Evolutionary conservation across 352 stramenopile genomes (phyloP), one percentile per base, ranked within the genome.

Genomic region (Phytophthora aleatoria): DNA sequence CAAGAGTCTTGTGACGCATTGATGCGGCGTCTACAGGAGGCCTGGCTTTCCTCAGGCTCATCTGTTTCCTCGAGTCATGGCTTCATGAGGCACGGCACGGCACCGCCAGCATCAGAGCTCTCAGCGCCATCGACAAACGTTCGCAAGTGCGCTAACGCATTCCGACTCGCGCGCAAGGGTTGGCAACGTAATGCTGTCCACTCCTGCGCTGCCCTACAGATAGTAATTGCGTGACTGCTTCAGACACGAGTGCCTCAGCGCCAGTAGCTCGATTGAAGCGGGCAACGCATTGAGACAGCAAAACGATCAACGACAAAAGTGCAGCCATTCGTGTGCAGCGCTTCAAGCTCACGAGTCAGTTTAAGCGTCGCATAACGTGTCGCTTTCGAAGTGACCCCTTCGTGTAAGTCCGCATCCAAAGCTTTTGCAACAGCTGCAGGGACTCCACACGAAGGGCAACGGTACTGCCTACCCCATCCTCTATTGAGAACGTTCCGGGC

Each of bases 281-380:
- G 5, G 27, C 35, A 36, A 31, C 15, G 6, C 16, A 45, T 61
- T 54, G 54, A 47, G 54, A 61, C 54, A 61, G 10, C 35, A 4
- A 31, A 50, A 44, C 54, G 54, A 59, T 20, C 28, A 48, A 53
- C 48, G 58, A 65, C 49, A 28, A 50, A 67, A 61, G 36, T 38
- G 61, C 35, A 70, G 63, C 56, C 63, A 71, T 67, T 50, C 55
- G 39, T 56, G 56, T 56, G 62, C 62, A 64, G 66, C 62, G 62
- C 43, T 66, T 70, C 62, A 70, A 70, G 62, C 43, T 65, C 35
- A 41, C 55, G 56, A 70, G 62, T 60, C 62, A 70, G 49, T 41
- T 33, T 42, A 27, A 41, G 45, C 61, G 54, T 69, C 61, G 61
- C 54, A 69, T 69, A 64, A 58, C 26, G 58, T 64, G 61, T 69